phyloP scores from a whole-genome alignment of 2,329 filamentous ascomycete genomes.

The Amesomyces nigricolor region DNA sequence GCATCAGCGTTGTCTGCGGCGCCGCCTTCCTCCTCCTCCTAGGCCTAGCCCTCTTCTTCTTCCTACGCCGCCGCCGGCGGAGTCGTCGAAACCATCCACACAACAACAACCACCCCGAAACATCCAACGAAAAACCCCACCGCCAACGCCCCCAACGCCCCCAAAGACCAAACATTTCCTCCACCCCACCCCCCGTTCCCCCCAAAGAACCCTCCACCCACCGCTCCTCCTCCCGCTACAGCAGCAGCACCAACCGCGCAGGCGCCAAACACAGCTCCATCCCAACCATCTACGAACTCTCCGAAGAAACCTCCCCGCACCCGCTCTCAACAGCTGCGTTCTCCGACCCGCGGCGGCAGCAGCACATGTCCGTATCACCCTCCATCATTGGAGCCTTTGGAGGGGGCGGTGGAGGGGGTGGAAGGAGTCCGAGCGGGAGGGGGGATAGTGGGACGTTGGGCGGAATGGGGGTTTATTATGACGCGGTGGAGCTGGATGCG shows the following conservation, averaged over 20 bases:
- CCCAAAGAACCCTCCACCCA: slow-evolving; percentile 18
- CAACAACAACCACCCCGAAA: not conserved
- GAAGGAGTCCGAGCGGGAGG: not conserved
- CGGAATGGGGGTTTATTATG: not conserved
- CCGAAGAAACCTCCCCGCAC: slow-evolving; percentile 17
- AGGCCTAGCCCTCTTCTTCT: slow-evolving; percentile 20
- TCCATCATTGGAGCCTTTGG: not conserved
- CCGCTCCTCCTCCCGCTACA: slow-evolving; percentile 4
- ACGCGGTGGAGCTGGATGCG: slow-evolving; percentile 15
- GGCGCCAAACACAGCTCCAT: not conserved
- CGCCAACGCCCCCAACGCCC: too few relatives aligned
- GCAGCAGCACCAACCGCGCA: not conserved
- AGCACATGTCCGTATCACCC: slow-evolving; percentile 5
- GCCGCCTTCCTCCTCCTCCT: slow-evolving; percentile 21
- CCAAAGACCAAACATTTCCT: not conserved
- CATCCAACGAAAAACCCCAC: too few relatives aligned
- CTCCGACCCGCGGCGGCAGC: slow-evolving; percentile 2
- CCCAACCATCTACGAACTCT: slow-evolving; percentile 18
- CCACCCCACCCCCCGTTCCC: slow-evolving; percentile 18
- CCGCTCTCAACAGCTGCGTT: not conserved
- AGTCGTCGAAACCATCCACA: not conserved
- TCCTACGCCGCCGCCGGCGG: slow-evolving; percentile 24
- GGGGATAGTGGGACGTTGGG: slow-evolving; percentile 12
- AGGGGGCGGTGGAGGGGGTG: not conserved
- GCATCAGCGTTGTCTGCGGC: slow-evolving; percentile 27